These are phyloP conservation scores for Parasitella parasitica DNA, from an alignment of 371 early-diverging fungal genomes.

Conservation along the genomic window DNA sequence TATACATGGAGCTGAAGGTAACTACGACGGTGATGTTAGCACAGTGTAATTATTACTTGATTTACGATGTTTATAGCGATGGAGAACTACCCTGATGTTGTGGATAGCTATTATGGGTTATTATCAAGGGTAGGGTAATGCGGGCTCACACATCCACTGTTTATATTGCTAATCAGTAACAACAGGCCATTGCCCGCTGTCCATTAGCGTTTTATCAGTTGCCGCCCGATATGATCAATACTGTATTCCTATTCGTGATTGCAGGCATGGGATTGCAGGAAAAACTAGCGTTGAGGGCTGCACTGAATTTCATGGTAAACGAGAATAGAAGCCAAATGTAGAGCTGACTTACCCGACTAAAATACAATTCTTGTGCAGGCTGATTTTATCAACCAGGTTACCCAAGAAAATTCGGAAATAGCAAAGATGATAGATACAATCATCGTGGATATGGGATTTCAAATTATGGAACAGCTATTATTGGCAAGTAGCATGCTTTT, in stretches of 20 bases:
- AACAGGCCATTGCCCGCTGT: conserved; percentile 54
- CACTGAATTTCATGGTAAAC: conserved; percentile 59
- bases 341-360: neutral
- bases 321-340: neutral
- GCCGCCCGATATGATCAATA: conserved; percentile 46
- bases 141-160: neutral
- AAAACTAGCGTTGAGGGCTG: conserved; percentile 60
- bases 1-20: conserved; percentile 53
- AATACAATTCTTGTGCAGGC: conserved; percentile 31
- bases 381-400: conserved; percentile 55
- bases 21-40: neutral
- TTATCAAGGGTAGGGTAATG: conserved; percentile 47
- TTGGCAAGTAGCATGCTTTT: conserved; percentile 29
- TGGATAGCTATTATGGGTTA: conserved; percentile 49
- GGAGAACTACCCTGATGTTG: conserved; percentile 41
- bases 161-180: neutral
- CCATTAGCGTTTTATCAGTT: conserved; percentile 58
- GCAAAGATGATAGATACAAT: conserved; percentile 43
- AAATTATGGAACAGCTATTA: conserved; percentile 57
- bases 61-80: conserved; percentile 33
- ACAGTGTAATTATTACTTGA: neutral
- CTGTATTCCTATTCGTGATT: conserved; percentile 51
- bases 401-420: conserved; percentile 37
- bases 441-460: conserved; percentile 49
- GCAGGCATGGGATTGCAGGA: conserved; percentile 63